phyloP scores from a whole-genome alignment of 495 filamentous ascomycete species.

The Penicillium atrosanguineum region DNA sequence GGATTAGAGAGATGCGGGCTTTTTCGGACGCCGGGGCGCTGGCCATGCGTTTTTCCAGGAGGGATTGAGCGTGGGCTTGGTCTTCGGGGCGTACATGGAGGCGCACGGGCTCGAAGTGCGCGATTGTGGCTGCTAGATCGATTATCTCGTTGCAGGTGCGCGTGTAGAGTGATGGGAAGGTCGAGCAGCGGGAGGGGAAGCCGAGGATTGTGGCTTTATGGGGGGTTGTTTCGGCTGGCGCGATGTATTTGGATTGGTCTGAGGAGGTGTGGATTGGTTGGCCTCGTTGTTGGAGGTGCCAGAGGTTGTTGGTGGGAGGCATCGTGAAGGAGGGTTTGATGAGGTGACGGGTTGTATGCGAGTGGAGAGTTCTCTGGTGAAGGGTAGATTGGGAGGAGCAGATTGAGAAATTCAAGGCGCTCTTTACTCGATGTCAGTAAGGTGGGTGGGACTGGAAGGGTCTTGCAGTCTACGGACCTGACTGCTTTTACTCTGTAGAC shows the following conservation, averaged over 20 bases:
- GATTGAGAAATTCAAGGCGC: neutral
- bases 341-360: neutral
- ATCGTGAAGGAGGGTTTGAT: constrained; percentile 4
- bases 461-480: neutral
- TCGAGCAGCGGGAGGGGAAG: constrained; percentile 31
- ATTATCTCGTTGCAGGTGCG: constrained; percentile 29
- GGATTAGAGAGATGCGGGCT: constrained; percentile 19
- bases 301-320: constrained; percentile 14
- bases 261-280: neutral
- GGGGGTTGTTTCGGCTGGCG: constrained; percentile 25
- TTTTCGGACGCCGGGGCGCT: neutral
- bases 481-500: neutral
- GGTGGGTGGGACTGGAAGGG: neutral
- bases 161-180: constrained; percentile 21
- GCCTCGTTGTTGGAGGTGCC: constrained; percentile 10
- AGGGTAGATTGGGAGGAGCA: neutral
- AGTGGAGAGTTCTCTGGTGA: neutral
- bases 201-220: constrained; percentile 35
- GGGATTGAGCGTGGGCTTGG: constrained; percentile 9
- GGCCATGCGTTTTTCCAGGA: constrained; percentile 13
- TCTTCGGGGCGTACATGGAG: constrained; percentile 30
- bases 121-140: constrained; percentile 28
- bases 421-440: constrained; percentile 3
- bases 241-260: constrained; percentile 19
- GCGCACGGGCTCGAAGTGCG: constrained; percentile 35